Evolutionary conservation across 1,139 yeast genomes (phyloP).

Genomic region (Hansenula anomala): DNA sequence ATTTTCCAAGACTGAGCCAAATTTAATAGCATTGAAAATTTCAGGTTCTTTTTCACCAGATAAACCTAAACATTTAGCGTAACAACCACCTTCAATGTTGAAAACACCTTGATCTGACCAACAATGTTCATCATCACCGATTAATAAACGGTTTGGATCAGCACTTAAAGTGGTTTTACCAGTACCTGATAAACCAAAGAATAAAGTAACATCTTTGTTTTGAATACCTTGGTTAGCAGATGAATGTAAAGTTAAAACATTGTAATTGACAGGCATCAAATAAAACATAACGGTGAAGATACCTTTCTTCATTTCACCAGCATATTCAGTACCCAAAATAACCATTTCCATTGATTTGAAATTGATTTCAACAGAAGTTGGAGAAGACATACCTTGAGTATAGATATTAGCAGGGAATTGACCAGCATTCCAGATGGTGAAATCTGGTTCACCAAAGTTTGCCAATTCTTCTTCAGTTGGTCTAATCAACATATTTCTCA

Average conservation of each 20-base stretch:
- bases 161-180: slow-evolving; percentile 98
- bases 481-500: slow-evolving; percentile 97
- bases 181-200: slow-evolving; percentile 96
- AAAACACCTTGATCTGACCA: slow-evolving; percentile 98
- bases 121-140: slow-evolving; percentile 99
- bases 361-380: slow-evolving; percentile 94
- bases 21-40: slow-evolving; percentile 90
- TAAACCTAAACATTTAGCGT: slow-evolving; percentile 94
- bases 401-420: slow-evolving; percentile 97
- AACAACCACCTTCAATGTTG: slow-evolving; percentile 99
- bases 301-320: slow-evolving; percentile 99
- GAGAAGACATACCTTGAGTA: slow-evolving; percentile 96
- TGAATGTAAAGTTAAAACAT: slow-evolving; percentile 91
- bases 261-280: slow-evolving; percentile 93
- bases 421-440: slow-evolving; percentile 98
- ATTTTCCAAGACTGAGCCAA: slow-evolving; percentile 92
- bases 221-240: slow-evolving; percentile 86
- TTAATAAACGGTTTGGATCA: slow-evolving; percentile 88
- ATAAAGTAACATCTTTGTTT: slow-evolving; percentile 69
- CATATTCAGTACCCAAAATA: slow-evolving; percentile 96
- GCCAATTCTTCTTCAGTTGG: slow-evolving; percentile 88
- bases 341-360: slow-evolving; percentile 99
- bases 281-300: slow-evolving; percentile 98
- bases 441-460: slow-evolving; percentile 95
- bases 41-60: slow-evolving; percentile 95